phyloP scores from a whole-genome alignment of 495 filamentous ascomycete genomes.

The Tuber borchii region DNA sequence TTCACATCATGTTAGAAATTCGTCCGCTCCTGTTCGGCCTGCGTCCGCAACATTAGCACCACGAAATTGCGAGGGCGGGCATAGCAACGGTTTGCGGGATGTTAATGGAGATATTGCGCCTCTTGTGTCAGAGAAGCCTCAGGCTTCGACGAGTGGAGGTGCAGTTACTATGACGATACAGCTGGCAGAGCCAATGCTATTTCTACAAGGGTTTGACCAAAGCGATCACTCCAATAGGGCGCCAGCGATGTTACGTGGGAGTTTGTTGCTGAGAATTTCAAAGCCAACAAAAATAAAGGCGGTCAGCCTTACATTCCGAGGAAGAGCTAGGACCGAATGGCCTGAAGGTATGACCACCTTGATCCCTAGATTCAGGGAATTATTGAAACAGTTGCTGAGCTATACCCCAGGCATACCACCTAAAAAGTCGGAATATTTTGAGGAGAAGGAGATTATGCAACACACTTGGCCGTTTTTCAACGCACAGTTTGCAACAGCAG shows the following conservation, averaged over 20 bases:
- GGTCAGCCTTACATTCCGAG: constrained; percentile 78
- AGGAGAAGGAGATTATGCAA: constrained; percentile 68
- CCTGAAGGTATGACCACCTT: constrained; percentile 62
- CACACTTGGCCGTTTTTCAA: constrained; percentile 81
- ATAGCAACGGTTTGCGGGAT: constrained; percentile 6
- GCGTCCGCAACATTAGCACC: constrained; percentile 9
- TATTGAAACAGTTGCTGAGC: constrained; percentile 17
- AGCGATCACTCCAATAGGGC: constrained; percentile 60
- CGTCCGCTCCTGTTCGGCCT: constrained; percentile 19
- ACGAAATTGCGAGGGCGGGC: constrained; percentile 3
- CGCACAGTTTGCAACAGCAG: constrained; percentile 57
- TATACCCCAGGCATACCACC: constrained; percentile 69
- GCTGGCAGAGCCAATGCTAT: constrained; percentile 83
- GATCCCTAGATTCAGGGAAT: neutral
- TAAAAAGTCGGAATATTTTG: constrained; percentile 71
- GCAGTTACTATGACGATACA: constrained; percentile 44
- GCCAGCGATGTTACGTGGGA: constrained; percentile 80
- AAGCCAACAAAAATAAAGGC: constrained; percentile 93
- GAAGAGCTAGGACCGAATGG: constrained; percentile 87
- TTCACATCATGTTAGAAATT: constrained; percentile 28
- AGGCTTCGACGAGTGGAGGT: constrained; percentile 50
- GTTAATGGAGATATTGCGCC: constrained; percentile 7
- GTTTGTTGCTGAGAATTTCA: constrained; percentile 69
- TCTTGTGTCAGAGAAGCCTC: constrained; percentile 47
- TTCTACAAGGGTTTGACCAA: constrained; percentile 85